Conservation (phyloP, 345 rosid genomes). For the Ceriops tagal region DNA sequence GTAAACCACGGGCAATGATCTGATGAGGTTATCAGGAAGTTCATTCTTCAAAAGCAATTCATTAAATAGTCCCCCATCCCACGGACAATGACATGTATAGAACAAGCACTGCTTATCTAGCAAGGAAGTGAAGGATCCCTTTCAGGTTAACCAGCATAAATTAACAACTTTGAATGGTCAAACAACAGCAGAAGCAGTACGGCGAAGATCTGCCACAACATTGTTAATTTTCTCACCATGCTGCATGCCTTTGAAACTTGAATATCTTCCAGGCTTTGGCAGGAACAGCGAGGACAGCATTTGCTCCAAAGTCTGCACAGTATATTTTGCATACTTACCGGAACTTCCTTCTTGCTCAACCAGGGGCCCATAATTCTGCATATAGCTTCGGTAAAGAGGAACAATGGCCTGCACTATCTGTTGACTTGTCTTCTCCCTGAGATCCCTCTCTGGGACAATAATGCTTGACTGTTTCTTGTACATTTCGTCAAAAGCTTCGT, state of each 20-base stretch:
- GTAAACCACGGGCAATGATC: conserved; percentile 11
- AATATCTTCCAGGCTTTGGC: conserved; percentile 73
- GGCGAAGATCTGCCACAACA: conserved; percentile 48
- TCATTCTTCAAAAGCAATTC: conserved; percentile 12
- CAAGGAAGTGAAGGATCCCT: neutral
- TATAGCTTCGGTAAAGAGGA: conserved; percentile 91
- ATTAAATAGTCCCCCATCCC: conserved; percentile 8
- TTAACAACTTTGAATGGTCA: conserved; percentile 27
- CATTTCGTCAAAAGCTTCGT: conserved; percentile 88
- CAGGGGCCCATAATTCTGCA: conserved; percentile 96
- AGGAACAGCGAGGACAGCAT: conserved; percentile 72
- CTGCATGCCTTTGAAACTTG: conserved; percentile 76
- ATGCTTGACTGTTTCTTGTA: conserved; percentile 70
- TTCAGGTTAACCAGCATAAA: conserved; percentile 10
- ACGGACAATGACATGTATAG: conserved; percentile 29
- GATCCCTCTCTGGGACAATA: conserved; percentile 76
- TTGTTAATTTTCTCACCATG: conserved; percentile 51
- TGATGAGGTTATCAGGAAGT: conserved; percentile 4
- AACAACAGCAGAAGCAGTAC: conserved; percentile 51
- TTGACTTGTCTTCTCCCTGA: conserved; percentile 84
- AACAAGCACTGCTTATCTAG: conserved; percentile 8
- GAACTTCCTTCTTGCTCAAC: conserved; percentile 78
- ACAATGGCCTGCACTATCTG: conserved; percentile 69
- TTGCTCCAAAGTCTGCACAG: conserved; percentile 81
- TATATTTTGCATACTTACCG: conserved; percentile 79